Conservation (phyloP, 2,329 filamentous ascomycete species). For the Pseudopyrenochaeta lycopersici region DNA sequence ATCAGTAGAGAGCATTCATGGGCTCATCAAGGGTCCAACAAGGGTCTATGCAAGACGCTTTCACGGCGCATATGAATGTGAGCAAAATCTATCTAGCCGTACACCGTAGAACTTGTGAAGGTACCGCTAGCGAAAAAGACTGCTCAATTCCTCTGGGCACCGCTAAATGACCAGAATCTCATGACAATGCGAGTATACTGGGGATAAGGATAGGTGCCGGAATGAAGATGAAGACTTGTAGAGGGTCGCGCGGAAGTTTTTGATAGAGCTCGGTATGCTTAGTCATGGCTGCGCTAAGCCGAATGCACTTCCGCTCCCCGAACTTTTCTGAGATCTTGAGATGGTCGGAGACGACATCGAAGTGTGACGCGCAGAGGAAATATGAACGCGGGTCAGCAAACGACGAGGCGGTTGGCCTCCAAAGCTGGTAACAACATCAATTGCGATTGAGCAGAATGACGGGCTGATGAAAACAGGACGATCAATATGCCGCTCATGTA, state of each 20-base stretch:
- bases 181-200: slow-evolving; percentile 74
- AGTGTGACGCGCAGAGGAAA: slow-evolving; percentile 20
- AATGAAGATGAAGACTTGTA: slow-evolving; percentile 53
- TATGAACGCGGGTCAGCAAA: slow-evolving; percentile 57
- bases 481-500: slow-evolving; percentile 58
- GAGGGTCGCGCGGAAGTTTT: slow-evolving; percentile 27
- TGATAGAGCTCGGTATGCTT: slow-evolving; percentile 19
- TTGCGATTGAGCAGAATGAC: slow-evolving; percentile 4
- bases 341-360: slow-evolving; percentile 17
- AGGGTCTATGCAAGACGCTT: not conserved
- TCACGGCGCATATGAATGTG: slow-evolving; percentile 63
- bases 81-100: slow-evolving; percentile 98
- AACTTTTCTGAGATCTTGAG: slow-evolving; percentile 34
- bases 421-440: slow-evolving; percentile 46
- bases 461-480: slow-evolving; percentile 47
- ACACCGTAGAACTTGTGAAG: slow-evolving; percentile 78
- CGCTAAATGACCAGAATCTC: slow-evolving; percentile 82
- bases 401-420: slow-evolving; percentile 54
- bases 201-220: slow-evolving; percentile 91
- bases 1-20: too few species aligned
- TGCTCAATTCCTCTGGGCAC: slow-evolving; percentile 85
- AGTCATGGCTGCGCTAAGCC: slow-evolving; percentile 33
- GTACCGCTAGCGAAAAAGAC: slow-evolving; percentile 99
- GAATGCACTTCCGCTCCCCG: slow-evolving; percentile 40
- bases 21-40: too few species aligned